Base-by-base conservation (phyloP, 257 asterid genomes). In the Salvia splendens region DNA sequence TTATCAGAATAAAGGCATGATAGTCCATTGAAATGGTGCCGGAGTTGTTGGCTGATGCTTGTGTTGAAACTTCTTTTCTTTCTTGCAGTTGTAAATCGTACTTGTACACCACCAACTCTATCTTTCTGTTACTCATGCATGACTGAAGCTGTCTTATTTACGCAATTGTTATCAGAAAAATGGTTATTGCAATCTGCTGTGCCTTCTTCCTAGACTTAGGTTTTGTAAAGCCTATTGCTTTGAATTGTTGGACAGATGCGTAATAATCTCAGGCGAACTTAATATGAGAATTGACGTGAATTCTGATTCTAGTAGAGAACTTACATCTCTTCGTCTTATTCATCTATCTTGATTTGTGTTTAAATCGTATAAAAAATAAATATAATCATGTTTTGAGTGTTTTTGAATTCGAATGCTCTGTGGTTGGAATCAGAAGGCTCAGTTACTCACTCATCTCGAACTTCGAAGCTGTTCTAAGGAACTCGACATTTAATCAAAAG, bases 1-100 rank as follows among this genome's bases (percentile, higher is more conserved):
- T 72, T 55, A 41, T 72, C 66, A 71, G 71, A 14, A 72, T 72
- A 64, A 72, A 72, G 48, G 76, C 71, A 24, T 24, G 30, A 69
- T 30, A 10, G 35, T 20, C 68, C 43, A 2, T 47, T 24, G 30
- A 24, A n/a, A 38, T 59, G 36, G 66, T 15, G 76, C 51, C 1
- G 5, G 54, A 17, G 45, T 5, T 55, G 42, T 54, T 42, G 6
- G 48, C 41, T 42, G 30, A 53, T 12, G 42, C 52, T 20, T 49
- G 50, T 36, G 24, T 6, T 20, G 3, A 8, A 53, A 65, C 38
- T 11, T 10, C 1, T 46, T 43, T 53, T 51, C 40, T 17, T 38
- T 64, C 7, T 46, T 45, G 11, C 38, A 65, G 41, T 65, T 38
- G 61, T 61, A 6, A 16, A 17, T 53, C 42, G 8, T 12, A 24